phyloP scores from a whole-genome alignment of 208 protist species.

The Strigomonas galati region DNA sequence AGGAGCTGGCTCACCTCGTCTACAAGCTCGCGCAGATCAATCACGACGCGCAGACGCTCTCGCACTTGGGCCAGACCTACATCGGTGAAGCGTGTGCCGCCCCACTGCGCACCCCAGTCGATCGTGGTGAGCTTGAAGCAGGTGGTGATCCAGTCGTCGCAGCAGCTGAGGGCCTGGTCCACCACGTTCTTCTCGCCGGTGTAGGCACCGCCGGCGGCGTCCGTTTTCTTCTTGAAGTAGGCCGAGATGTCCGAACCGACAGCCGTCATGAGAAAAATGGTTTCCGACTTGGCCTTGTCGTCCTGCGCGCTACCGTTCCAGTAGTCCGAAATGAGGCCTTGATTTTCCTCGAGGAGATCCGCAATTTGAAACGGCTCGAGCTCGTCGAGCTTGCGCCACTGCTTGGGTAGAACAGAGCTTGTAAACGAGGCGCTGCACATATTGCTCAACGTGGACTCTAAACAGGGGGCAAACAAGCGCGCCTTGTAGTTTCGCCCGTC shows the following conservation, averaged over 20 bases:
- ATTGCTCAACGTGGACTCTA: slow-evolving; percentile 56
- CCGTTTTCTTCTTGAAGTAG: slow-evolving; percentile 53
- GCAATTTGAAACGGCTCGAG: slow-evolving; percentile 50
- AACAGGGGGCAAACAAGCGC: slow-evolving; percentile 46
- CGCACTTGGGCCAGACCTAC: slow-evolving; percentile 41
- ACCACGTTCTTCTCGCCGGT: slow-evolving; percentile 42
- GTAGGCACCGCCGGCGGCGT: slow-evolving; percentile 48
- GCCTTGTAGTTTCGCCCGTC: slow-evolving; percentile 28
- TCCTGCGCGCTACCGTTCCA: slow-evolving; percentile 85
- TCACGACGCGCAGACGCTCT: slow-evolving; percentile 48
- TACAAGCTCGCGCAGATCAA: slow-evolving; percentile 56
- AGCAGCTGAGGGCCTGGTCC: slow-evolving; percentile 62
- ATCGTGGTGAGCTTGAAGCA: slow-evolving; percentile 77
- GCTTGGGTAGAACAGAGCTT: slow-evolving; percentile 45
- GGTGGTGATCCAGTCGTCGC: slow-evolving; percentile 73
- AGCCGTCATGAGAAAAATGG: slow-evolving; percentile 75
- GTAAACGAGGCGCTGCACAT: slow-evolving; percentile 82
- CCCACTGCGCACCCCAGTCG: slow-evolving; percentile 74
- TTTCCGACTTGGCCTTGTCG: slow-evolving; percentile 55
- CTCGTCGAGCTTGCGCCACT: slow-evolving; percentile 41
- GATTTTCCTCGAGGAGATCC: slow-evolving; percentile 75
- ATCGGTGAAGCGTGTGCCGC: slow-evolving; percentile 51
- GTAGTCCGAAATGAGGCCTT: slow-evolving; percentile 76
- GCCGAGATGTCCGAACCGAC: slow-evolving; percentile 66
- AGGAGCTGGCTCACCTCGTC: slow-evolving; percentile 78